Base-by-base conservation (phyloP, 2,329 filamentous ascomycete species). In the Phialemoniopsis sp. region DNA sequence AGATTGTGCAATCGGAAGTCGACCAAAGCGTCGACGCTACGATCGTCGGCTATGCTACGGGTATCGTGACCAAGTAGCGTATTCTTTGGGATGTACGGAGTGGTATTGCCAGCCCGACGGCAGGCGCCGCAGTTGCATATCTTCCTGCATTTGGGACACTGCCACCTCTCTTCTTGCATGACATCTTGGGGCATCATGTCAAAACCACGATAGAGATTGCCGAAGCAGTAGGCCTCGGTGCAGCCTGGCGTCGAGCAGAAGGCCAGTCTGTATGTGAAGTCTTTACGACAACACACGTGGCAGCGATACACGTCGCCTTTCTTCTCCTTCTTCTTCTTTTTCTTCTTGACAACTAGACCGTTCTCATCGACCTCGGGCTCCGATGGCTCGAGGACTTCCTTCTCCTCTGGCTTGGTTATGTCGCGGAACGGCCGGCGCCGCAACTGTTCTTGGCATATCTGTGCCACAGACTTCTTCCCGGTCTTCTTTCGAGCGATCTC, bases 391-490 rank as follows among this genome's bases (percentile, higher is more conserved):
- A 68, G 69, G 33, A 70, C 64, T 7, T 65, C 74, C 48, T 58
- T 75, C 59, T 57, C 73, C 5, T 59, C 62, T 4, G 78, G 74
- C 48, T 86, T 85, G 8, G 78, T 85, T 36, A 89, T 82, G 53
- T 96, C 88, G 15, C 85, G 84, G 73, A 84, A 96, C 0, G 91
- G 90, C 28, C 93, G 78, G 38, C 76, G 68, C 46, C 78, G 80
- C 13, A 97, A 68, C 51, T 95, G 88, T 48, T 94, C 87, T 58
- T 96, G 91, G 58, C 90, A 97, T n/a, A 97, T 82, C 52, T 96
- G 85, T 5, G 91, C 91, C 8, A 95, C 70, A 0, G 89, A 85
- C 56, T 89, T 95, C 58, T 84, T 89, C 13, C 76, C 78, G 7
- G 79, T 64, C 34, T 73, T 76, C 48, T 78, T 76, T 28, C 82